These are phyloP conservation scores for Euphorbia peplus DNA, from an alignment of 345 rosid species.

Conservation along the genomic window DNA sequence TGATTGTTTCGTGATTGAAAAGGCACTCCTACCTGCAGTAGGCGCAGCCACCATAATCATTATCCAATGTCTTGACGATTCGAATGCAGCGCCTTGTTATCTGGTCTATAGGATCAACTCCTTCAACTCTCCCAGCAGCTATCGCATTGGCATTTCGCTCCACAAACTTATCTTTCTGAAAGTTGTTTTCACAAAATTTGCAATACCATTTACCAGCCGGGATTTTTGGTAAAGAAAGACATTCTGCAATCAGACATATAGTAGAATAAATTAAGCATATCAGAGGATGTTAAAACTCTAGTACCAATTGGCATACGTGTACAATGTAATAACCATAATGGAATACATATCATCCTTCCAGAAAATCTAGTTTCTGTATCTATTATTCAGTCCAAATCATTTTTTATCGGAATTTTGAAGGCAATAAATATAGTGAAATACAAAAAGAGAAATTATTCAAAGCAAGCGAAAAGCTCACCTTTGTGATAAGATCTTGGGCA, in stretches of 20 bases:
- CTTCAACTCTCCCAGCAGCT: slow-evolving; percentile 88
- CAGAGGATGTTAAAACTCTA: slow-evolving; percentile 9
- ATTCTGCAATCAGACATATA: slow-evolving; percentile 44
- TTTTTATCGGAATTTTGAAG: not conserved
- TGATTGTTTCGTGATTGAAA: not conserved
- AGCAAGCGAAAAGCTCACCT: slow-evolving; percentile 39
- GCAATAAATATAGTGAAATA: no score
- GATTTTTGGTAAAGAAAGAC: slow-evolving; percentile 53
- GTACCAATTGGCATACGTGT: not conserved
- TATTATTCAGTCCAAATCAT: not conserved
- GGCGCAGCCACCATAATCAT: slow-evolving; percentile 76
- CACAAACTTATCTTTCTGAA: slow-evolving; percentile 64
- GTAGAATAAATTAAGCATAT: not conserved
- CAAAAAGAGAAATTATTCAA: not conserved
- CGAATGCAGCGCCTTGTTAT: slow-evolving; percentile 85
- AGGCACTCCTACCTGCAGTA: slow-evolving; percentile 76
- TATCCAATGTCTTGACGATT: slow-evolving; percentile 57
- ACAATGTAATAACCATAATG: no score
- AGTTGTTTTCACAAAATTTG: slow-evolving; percentile 57
- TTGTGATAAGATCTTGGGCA: slow-evolving; percentile 97
- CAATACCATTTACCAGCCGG: slow-evolving; percentile 83
- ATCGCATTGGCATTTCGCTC: slow-evolving; percentile 70
- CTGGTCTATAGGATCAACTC: slow-evolving; percentile 86
- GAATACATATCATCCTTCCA: no score
- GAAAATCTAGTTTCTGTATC: not conserved